Conservation (phyloP, 2,329 filamentous ascomycete genomes). For the Thielaviopsis euricoi region DNA sequence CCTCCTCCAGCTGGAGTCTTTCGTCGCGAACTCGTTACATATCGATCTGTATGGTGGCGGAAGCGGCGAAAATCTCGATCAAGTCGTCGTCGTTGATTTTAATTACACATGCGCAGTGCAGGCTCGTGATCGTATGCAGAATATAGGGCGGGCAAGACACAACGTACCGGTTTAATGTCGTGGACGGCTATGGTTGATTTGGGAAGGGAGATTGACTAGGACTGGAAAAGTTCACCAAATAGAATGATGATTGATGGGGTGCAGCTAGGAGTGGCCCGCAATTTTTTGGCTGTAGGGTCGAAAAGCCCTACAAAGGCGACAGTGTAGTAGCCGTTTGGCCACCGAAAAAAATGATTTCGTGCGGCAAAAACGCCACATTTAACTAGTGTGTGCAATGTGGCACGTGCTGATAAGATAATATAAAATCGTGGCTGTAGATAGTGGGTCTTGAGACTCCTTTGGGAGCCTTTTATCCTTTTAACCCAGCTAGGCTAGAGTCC, state of each 20-base stretch:
- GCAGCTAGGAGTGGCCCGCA: conserved; percentile 9
- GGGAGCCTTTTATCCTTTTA: too few species aligned
- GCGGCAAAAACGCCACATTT: conserved; percentile 6
- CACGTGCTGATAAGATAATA: conserved; percentile 8
- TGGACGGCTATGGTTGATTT: conserved; percentile 11
- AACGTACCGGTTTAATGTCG: conserved; percentile 12
- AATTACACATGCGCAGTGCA: neutral
- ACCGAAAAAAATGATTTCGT: conserved; percentile 5
- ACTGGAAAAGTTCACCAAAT: conserved; percentile 11
- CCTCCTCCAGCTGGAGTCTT: neutral
- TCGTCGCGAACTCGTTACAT: neutral
- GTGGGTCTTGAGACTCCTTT: neutral
- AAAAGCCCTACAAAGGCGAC: conserved; percentile 10
- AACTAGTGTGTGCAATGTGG: neutral
- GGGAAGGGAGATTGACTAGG: conserved; percentile 10
- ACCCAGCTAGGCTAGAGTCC: neutral
- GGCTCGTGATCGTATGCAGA: neutral
- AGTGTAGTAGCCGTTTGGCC: neutral
- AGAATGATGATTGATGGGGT: conserved; percentile 11
- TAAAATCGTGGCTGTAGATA: neutral
- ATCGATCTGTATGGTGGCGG: neutral
- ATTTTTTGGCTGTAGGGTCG: conserved; percentile 11
- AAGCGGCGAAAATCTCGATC: neutral
- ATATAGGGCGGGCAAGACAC: neutral
- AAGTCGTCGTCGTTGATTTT: neutral